Evolutionary conservation across 2,329 filamentous ascomycete species (phyloP), one percentile per base, ranked within the genome.

Genomic region (Cordyceps farinosa): DNA sequence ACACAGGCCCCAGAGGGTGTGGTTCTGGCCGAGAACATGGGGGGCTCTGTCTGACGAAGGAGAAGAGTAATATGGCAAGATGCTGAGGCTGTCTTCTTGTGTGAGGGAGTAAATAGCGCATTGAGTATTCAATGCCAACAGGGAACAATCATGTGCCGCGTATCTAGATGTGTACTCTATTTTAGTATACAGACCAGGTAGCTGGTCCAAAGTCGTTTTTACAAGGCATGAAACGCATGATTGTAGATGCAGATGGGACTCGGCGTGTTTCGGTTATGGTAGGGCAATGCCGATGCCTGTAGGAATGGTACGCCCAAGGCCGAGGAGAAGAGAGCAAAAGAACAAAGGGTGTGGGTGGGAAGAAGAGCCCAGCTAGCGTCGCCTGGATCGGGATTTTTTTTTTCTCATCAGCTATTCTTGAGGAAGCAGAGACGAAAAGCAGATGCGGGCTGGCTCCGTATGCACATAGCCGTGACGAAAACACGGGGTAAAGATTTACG

Each of bases 401-500:
- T 29, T 8, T 32, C 56, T n/a, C 34, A 40, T 27, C 30, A 34
- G 7, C 9, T 32, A 27, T n/a, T 27, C n/a, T 17, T 27, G 51
- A 51, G 22, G 22, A 22, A 22, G 22, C 22, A 22, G n/a, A 36
- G 22, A 30, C 22, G 58, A 32, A n/a, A 29, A 29, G 45, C 48
- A 52, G 57, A 61, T 61, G 58, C 38, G 38, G 58, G 29, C 22
- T 15, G 56, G 56, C 34, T 50, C 27, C 3, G 22, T 22, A 15
- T 34, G 27, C 17, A 38, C 40, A 61, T 61, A 61, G 40, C 58
- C 58, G 58, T 61, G 58, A 53, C 48, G 59, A 55, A 54, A 61
- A 61, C 59, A 54, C 22, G 59, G 59, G 51, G 59, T 61, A 61
- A 45, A n/a, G 32, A 54, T 54, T 61, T 48, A 54, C 59, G 59